These are phyloP conservation scores for Ballota nigra DNA, from an alignment of 257 asterid species.

Conservation along the genomic window DNA sequence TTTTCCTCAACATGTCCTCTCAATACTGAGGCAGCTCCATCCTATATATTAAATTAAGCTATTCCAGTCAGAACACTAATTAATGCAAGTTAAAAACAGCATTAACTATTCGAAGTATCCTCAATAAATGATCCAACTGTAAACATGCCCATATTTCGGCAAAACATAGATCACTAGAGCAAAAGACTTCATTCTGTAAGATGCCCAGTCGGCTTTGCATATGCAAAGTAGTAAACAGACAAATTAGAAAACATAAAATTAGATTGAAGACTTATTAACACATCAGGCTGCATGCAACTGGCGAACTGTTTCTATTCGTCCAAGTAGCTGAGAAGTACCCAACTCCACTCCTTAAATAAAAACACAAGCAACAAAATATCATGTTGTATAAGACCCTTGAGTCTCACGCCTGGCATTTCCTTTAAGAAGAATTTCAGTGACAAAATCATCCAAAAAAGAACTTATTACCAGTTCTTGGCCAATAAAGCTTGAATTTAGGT, in stretches of 20 bases:
- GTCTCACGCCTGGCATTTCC: background rate
- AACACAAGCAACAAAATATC: background rate
- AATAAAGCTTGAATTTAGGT: background rate
- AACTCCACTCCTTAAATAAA: background rate
- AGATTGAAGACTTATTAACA: background rate
- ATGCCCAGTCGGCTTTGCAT: slow-evolving; percentile 2
- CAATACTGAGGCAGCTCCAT: slow-evolving; percentile 76
- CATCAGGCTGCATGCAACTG: background rate
- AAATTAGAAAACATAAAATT: background rate
- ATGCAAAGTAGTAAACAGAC: background rate
- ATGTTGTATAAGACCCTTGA: background rate
- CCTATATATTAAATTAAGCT: slow-evolving; percentile 43
- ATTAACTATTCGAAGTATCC: background rate
- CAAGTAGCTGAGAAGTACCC: slow-evolving; percentile 5
- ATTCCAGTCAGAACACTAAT: background rate
- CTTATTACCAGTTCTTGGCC: background rate
- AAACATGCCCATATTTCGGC: background rate
- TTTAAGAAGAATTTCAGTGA: background rate
- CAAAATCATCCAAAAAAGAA: background rate
- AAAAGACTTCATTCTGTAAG: slow-evolving; percentile 5
- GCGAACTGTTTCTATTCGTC: background rate
- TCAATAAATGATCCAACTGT: slow-evolving; percentile 7
- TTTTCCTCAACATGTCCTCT: slow-evolving; percentile 84
- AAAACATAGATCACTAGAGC: background rate
- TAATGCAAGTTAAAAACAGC: background rate